Base-by-base conservation (phyloP, 768 basidiomycete genomes). In the Polyporus arcularius region DNA sequence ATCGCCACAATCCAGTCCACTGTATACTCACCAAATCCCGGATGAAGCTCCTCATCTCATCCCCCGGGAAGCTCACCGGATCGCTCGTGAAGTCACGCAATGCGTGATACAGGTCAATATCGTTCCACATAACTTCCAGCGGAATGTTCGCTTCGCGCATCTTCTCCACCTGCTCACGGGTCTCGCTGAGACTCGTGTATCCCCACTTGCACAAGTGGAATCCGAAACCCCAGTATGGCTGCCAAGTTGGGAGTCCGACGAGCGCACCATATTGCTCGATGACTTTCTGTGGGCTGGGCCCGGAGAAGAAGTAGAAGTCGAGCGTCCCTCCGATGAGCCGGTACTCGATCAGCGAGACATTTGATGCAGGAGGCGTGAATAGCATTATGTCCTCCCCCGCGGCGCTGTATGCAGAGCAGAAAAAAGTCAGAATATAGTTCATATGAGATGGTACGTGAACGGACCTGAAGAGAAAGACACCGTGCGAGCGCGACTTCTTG, bases 71-170 rank as follows among this genome's bases (percentile, higher is more conserved):
- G 45, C 75, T 80, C 30, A 83, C 80, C 15, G 87, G 87, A 69
- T 89, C 88, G 4, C 79, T 72, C 5, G 88, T 90, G 64, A 89
- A 89, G 71, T 88, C 88, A 11, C 88, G 79, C 39, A 79, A 77
- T n/a, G 86, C 82, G 65, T 88, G 84, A 64, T 89, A 90, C 50
- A 90, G 58, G 71, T 90, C 88, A 55, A 90, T 88, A 63, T 90
- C 88, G 66, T 86, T 89, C 88, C 89, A 90, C 79, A 88, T 87
- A 38, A 84, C 85, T 82, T 94, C 90, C 3, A 92, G 78, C 18
- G 90, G 91, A 58, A 94, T 83, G 52, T 83, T 78, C 0, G 88
- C 88, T 15, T 79, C 83, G n/a, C 85, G 79, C 89, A 81, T 90
- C 62, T 73, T 81, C 41, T 73, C 70, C 54, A 86, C 83, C 16